These are phyloP conservation scores for Parathielavia hyrcaniae DNA, from an alignment of 495 filamentous ascomycete genomes.

Conservation along the genomic window DNA sequence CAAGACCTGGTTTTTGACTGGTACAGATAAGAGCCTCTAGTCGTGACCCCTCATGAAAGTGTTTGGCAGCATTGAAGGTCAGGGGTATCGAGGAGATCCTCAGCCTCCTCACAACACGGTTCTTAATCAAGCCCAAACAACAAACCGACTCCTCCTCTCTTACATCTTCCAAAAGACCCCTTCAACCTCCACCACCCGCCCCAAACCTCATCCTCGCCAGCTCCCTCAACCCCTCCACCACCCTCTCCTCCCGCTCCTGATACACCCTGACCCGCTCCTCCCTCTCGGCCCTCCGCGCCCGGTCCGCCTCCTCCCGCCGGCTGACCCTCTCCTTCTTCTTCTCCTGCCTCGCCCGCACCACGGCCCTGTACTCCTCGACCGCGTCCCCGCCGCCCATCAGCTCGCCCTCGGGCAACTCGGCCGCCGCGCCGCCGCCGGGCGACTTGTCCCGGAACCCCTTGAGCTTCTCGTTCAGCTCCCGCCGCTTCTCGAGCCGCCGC, in stretches of 20 bases:
- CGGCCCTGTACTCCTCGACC: slow-evolving; percentile 50
- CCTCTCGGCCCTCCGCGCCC: slow-evolving; percentile 55
- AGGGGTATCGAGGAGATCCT: too few species aligned
- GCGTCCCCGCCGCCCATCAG: slow-evolving; percentile 50
- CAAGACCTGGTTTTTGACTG: too few species aligned
- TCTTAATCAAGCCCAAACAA: background rate
- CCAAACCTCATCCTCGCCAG: slow-evolving; percentile 59
- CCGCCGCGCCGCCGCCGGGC: slow-evolving; percentile 41
- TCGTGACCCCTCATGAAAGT: too few species aligned
- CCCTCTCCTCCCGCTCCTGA: slow-evolving; percentile 56
- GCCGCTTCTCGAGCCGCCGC: slow-evolving; percentile 74
- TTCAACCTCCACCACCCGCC: background rate
- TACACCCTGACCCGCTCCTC: slow-evolving; percentile 55
- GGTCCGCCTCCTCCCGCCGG: slow-evolving; percentile 55
- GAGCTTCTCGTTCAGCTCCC: slow-evolving; percentile 51
- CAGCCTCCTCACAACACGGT: background rate
- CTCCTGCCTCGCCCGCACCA: slow-evolving; percentile 49
- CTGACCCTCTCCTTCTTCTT: slow-evolving; percentile 62
- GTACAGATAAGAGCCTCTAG: too few species aligned
- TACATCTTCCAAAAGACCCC: background rate
- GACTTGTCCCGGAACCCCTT: slow-evolving; percentile 54
- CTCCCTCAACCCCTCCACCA: slow-evolving; percentile 58
- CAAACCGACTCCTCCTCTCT: too few species aligned
- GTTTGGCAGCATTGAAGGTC: too few species aligned
- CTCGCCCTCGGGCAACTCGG: slow-evolving; percentile 51